Percentiles rank a stretch among this genome's conserved stretches.
These are phyloP conservation scores for Ogataea thermomethanolica DNA, from an alignment of 805 yeast species.

Conservation along the genomic window DNA sequence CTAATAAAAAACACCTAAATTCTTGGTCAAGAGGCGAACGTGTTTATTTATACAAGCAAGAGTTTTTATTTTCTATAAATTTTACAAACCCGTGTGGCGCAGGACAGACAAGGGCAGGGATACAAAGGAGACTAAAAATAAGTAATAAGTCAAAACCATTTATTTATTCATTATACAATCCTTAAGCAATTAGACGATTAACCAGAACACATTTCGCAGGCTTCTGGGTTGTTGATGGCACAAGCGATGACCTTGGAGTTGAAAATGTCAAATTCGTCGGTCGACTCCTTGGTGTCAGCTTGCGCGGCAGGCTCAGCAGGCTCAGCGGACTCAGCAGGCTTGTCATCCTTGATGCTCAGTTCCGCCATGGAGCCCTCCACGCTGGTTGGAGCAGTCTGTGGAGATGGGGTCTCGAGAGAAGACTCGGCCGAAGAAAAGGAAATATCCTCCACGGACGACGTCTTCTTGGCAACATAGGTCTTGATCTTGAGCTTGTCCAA, in stretches of 20 bases:
- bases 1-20: conserved; percentile 4
- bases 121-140: neutral
- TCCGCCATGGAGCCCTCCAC: conserved; percentile 47
- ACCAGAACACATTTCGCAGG: conserved; percentile 99
- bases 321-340: conserved; percentile 6
- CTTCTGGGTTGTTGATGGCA: conserved; percentile 94
- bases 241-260: conserved; percentile 94
- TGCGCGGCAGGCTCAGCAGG: conserved; percentile 13
- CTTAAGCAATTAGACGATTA: conserved; percentile 31
- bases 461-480: conserved; percentile 33
- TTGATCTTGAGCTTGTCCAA: conserved; percentile 32
- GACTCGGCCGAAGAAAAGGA: conserved; percentile 32
- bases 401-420: conserved; percentile 43
- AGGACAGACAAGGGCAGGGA: conserved; percentile 1
- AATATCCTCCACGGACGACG: conserved; percentile 29
- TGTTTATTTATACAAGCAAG: too few species aligned
- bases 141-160: neutral
- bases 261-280: conserved; percentile 72
- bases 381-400: conserved; percentile 37
- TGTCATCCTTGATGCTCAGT: conserved; percentile 32
- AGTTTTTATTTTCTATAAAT: too few species aligned
- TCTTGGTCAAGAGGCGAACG: conserved; percentile 5
- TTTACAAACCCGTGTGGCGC: neutral
- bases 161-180: conserved; percentile 5
- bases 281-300: conserved; percentile 4